Evolutionary conservation across 1,139 yeast genomes (phyloP).

Genomic region (Taphrina populina): DNA sequence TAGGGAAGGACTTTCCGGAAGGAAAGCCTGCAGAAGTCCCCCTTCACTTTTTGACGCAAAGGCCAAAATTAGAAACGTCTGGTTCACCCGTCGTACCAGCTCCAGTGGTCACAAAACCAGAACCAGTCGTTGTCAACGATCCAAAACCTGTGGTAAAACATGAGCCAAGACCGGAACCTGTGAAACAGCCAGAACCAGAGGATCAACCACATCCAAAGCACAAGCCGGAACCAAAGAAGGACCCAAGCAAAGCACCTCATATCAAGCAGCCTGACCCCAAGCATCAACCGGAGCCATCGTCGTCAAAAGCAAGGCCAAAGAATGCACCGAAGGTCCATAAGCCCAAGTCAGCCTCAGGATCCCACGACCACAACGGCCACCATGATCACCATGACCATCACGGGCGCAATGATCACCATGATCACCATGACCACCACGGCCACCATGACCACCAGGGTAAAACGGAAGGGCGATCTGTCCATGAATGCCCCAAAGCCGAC

Average conservation of each 20-base stretch:
- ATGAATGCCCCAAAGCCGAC: too few species aligned
- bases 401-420: too few species aligned
- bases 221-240: slow-evolving; percentile 9
- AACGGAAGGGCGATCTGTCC: too few species aligned
- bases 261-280: too few species aligned
- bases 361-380: too few species aligned
- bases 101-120: background rate
- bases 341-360: background rate
- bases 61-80: background rate
- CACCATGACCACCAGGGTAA: too few species aligned
- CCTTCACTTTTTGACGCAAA: background rate
- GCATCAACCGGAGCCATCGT: background rate
- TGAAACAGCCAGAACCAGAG: background rate
- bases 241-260: too few species aligned
- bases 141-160: too few species aligned
- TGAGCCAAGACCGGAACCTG: background rate
- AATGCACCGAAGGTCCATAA: background rate
- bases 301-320: background rate
- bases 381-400: too few species aligned
- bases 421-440: too few species aligned
- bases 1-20: slow-evolving; percentile 2
- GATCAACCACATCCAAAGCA: background rate
- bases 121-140: too few species aligned
- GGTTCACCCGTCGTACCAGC: too few species aligned
- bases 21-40: slow-evolving; percentile 4